Evolutionary conservation across 208 protist species (phyloP).

Genomic region (Hexamita inflata): DNA sequence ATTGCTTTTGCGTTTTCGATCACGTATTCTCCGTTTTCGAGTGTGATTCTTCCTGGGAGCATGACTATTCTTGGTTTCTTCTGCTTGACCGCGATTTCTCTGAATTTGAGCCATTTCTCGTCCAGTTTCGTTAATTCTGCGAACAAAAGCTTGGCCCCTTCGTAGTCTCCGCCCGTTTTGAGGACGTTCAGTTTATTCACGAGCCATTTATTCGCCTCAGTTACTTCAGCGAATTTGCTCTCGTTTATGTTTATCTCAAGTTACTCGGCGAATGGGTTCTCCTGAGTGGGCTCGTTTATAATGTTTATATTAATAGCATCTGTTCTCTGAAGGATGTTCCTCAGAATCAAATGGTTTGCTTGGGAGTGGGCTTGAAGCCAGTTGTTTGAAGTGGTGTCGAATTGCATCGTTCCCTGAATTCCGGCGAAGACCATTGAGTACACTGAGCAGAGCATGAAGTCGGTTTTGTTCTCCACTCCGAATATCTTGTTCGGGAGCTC

Average conservation of each 20-base stretch:
- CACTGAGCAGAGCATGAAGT: neutral
- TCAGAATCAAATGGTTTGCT: neutral
- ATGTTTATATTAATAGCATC: neutral
- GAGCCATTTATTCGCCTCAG: neutral
- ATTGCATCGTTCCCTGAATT: slow-evolving; percentile 24
- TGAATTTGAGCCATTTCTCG: neutral
- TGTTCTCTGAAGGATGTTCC: slow-evolving; percentile 49
- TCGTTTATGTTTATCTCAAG: neutral
- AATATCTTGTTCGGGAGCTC: slow-evolving; percentile 33
- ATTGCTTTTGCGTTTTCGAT: too few species aligned
- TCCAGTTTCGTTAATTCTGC: neutral
- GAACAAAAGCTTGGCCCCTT: neutral
- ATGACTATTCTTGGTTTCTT: neutral
- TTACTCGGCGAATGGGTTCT: too few species aligned
- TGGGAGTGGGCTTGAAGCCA: slow-evolving; percentile 17
- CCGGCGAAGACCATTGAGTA: slow-evolving; percentile 35
- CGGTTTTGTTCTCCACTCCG: slow-evolving; percentile 14
- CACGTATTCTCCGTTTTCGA: too few species aligned
- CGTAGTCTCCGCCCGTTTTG: neutral
- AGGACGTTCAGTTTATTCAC: neutral
- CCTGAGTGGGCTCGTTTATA: too few species aligned
- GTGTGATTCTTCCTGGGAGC: neutral
- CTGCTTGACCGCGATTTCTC: neutral
- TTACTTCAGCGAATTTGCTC: neutral
- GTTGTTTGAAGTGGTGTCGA: neutral